These are phyloP conservation scores for Podospora appendiculata DNA, from an alignment of 495 filamentous ascomycete genomes.

Conservation along the genomic window DNA sequence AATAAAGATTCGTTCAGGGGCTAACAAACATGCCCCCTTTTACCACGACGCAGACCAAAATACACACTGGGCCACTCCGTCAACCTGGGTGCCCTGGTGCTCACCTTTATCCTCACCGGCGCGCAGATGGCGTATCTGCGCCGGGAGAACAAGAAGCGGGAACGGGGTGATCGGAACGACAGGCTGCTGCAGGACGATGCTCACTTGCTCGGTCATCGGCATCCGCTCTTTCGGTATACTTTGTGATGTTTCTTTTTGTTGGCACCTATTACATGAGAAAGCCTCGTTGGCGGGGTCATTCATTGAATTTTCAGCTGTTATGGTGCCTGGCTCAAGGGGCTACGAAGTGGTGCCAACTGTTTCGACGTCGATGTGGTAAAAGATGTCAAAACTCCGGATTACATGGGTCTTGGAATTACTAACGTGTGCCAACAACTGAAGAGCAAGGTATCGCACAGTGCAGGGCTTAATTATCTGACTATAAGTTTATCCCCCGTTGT, in stretches of 20 bases:
- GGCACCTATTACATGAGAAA: neutral
- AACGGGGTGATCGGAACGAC: conserved; percentile 32
- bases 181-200: conserved; percentile 26
- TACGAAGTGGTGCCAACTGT: too few species aligned
- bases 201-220: conserved; percentile 31
- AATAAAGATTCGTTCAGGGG: too few species aligned
- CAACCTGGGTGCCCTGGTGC: conserved; percentile 33
- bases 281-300: too few species aligned
- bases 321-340: too few species aligned
- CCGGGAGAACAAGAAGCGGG: conserved; percentile 41
- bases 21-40: neutral
- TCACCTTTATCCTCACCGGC: conserved; percentile 28
- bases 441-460: too few species aligned
- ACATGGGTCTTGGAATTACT: too few species aligned
- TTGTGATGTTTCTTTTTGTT: conserved; percentile 14
- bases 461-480: too few species aligned
- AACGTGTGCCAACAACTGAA: too few species aligned
- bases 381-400: too few species aligned
- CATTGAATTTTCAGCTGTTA: too few species aligned
- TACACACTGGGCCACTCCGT: conserved; percentile 41
- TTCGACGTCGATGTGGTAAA: too few species aligned
- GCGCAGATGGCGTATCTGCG: conserved; percentile 31
- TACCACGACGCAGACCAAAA: conserved; percentile 21
- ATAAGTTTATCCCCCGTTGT: too few species aligned
- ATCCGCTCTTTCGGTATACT: conserved; percentile 41